These are phyloP conservation scores for Botrytis deweyae DNA, from an alignment of 2,329 filamentous ascomycete species.

Conservation along the genomic window DNA sequence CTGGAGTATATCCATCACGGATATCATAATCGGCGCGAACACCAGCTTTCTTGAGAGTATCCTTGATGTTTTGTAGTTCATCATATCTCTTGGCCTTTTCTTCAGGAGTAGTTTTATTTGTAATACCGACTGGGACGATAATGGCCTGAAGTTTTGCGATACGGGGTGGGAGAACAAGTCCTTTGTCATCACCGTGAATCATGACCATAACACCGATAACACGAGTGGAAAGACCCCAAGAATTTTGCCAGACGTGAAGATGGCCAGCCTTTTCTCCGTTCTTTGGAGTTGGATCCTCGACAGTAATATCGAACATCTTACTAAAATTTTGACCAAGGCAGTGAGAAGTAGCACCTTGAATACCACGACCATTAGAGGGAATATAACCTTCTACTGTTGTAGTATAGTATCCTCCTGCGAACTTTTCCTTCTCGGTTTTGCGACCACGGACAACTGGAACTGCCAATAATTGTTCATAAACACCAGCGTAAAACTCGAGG, in stretches of 20 bases:
- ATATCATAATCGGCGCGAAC: constrained; percentile 79
- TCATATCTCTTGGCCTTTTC: constrained; percentile 74
- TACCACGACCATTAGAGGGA: constrained; percentile 89
- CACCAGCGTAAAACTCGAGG: constrained; percentile 84
- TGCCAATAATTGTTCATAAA: constrained; percentile 92
- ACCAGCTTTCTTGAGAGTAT: constrained; percentile 67
- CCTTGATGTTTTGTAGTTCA: constrained; percentile 69
- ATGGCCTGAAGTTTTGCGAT: constrained; percentile 84
- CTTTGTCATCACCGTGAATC: constrained; percentile 95
- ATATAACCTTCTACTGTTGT: constrained; percentile 98
- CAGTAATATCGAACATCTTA: constrained; percentile 98
- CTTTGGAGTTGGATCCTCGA: constrained; percentile 80
- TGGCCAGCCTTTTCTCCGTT: constrained; percentile 73
- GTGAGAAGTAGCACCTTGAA: constrained; percentile 94
- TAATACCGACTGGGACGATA: constrained; percentile 90
- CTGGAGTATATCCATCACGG: constrained; percentile 87
- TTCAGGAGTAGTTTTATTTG: constrained; percentile 79
- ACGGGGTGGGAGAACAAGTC: constrained; percentile 86
- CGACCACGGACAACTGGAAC: constrained; percentile 88
- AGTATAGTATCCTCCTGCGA: constrained; percentile 93
- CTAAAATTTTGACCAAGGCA: constrained; percentile 92
- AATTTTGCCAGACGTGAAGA: constrained; percentile 96
- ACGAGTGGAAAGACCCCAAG: constrained; percentile 95
- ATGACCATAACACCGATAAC: constrained; percentile 99
- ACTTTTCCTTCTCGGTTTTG: constrained; percentile 98